Evolutionary conservation across 257 asterid species (phyloP).

Genomic region (Scutellaria barbata): DNA sequence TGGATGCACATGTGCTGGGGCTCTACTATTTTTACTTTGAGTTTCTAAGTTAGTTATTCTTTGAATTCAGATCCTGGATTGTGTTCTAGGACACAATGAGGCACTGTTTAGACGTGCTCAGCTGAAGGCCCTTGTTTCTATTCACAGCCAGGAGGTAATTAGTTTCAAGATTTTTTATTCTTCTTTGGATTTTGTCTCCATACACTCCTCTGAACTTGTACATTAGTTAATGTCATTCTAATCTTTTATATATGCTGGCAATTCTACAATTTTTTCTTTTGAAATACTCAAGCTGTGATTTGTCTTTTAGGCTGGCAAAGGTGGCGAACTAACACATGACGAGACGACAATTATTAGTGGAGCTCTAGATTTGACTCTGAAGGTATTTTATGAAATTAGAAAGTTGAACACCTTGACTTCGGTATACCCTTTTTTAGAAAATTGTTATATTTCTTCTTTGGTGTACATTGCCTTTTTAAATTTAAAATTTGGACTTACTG

Average conservation of each 20-base stretch:
- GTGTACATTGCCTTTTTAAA: neutral
- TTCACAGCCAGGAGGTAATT: slow-evolving; percentile 91
- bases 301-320: slow-evolving; percentile 84
- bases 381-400: slow-evolving; percentile 52
- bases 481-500: neutral
- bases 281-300: slow-evolving; percentile 8
- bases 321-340: slow-evolving; percentile 97
- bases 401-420: neutral
- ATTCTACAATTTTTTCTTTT: slow-evolving; percentile 24
- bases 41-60: slow-evolving; percentile 12
- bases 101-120: slow-evolving; percentile 98
- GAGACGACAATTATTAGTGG: slow-evolving; percentile 99
- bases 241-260: neutral
- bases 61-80: slow-evolving; percentile 80
- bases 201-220: neutral
- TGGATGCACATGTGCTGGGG: neutral
- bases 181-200: slow-evolving; percentile 11
- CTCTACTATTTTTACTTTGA: neutral
- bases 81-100: slow-evolving; percentile 87
- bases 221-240: neutral
- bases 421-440: neutral
- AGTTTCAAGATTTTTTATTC: slow-evolving; percentile 6
- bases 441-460: neutral
- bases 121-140: slow-evolving; percentile 96
- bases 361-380: slow-evolving; percentile 94